Evolutionary conservation across 23 red algal species (phyloP).

Genomic region (Gracilaria gracilis): DNA sequence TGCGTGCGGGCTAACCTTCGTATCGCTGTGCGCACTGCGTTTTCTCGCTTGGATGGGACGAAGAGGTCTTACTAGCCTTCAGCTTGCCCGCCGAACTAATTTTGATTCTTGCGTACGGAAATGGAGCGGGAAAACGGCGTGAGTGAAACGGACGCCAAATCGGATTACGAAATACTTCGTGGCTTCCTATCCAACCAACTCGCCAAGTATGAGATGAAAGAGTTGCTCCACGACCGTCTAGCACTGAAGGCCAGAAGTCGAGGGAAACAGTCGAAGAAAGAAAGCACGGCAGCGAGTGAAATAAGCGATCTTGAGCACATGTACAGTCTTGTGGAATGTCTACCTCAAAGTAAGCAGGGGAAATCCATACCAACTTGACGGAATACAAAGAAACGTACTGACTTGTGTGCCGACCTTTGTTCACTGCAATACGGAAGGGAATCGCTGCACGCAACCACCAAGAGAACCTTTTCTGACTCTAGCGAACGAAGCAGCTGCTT

Average conservation of each 20-base stretch:
- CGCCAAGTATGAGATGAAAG: constrained; percentile 8
- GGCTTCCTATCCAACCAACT: constrained; percentile 10
- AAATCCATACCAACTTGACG: background rate
- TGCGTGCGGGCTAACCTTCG: too few relatives aligned
- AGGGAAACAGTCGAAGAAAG: background rate
- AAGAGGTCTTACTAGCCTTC: too few relatives aligned
- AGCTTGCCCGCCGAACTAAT: too few relatives aligned
- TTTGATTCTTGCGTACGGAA: too few relatives aligned
- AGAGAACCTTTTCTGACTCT: constrained; percentile 7
- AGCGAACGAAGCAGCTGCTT: background rate
- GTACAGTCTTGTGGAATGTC: constrained; percentile 4
- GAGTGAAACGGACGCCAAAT: background rate
- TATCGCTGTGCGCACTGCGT: too few relatives aligned
- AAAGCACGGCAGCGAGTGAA: too few relatives aligned
- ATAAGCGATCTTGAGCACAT: background rate
- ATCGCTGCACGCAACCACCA: constrained; percentile 10
- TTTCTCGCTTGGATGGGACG: too few relatives aligned
- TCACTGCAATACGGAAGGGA: background rate
- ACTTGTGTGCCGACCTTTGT: background rate
- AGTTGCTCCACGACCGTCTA: background rate
- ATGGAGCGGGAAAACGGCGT: background rate
- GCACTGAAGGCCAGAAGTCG: background rate
- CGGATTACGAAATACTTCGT: background rate
- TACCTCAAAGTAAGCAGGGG: background rate
- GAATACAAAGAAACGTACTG: background rate